Conservation (phyloP, 441 rosid genomes). For the Melastoma candidum region DNA sequence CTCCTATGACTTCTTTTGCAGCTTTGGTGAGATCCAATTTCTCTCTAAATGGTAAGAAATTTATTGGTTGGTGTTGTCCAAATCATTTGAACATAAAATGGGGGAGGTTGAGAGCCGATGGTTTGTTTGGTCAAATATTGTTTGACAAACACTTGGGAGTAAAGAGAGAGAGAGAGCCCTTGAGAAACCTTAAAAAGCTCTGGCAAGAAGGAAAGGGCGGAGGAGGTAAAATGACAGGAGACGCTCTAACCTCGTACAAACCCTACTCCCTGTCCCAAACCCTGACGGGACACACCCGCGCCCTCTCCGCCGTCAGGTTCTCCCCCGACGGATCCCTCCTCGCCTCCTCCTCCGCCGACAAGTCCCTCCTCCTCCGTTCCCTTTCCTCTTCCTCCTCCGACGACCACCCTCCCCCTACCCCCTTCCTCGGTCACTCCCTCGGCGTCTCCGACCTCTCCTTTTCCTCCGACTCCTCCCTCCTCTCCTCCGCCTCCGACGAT, state of each 20-base stretch:
- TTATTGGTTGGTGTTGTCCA: too few relatives aligned
- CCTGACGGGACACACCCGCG: conserved; percentile 51
- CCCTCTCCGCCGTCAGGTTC: conserved; percentile 75
- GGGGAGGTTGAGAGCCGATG: too few relatives aligned
- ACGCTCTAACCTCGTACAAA: conserved; percentile 17
- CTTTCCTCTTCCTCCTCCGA: conserved; percentile 20
- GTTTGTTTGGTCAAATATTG: too few relatives aligned
- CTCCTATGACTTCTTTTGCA: too few relatives aligned
- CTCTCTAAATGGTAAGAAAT: too few relatives aligned
- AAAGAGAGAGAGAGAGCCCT: too few relatives aligned
- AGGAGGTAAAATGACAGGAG: neutral
- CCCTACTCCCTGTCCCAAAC: conserved; percentile 55
- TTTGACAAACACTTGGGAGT: too few relatives aligned
- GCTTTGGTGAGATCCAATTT: too few relatives aligned
- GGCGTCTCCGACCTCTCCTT: conserved; percentile 86
- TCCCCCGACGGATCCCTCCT: conserved; percentile 82
- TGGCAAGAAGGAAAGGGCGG: too few relatives aligned
- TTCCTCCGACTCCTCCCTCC: conserved; percentile 77
- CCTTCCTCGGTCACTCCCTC: conserved; percentile 64
- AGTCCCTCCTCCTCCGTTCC: conserved; percentile 53
- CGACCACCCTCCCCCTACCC: conserved; percentile 21
- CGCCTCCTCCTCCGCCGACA: conserved; percentile 81
- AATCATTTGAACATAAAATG: too few relatives aligned
- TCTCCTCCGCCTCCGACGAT: conserved; percentile 89
- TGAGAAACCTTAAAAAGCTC: too few relatives aligned